A percentile compares a stretch with the other conserved stretches of the same genome.
phyloP scores from a whole-genome alignment of 345 rosid genomes.

The Psidium guajava region DNA sequence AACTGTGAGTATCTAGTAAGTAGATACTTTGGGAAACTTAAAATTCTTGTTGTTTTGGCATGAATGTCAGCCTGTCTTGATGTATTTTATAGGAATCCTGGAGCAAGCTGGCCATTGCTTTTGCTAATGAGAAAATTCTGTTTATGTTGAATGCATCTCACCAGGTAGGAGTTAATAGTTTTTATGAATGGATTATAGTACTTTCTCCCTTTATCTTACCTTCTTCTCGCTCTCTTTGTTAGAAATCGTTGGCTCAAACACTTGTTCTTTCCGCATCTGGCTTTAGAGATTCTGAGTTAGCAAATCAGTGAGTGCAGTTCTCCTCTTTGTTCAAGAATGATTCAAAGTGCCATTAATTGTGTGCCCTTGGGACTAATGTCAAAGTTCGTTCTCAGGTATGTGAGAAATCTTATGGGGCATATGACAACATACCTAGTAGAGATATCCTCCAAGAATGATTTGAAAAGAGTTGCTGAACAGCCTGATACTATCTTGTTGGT shows the following conservation, averaged over 20 bases:
- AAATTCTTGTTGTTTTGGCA: neutral
- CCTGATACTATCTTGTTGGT: constrained; percentile 83
- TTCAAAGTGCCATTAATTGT: neutral
- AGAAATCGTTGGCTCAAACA: constrained; percentile 91
- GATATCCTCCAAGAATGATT: constrained; percentile 61
- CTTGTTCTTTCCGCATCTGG: constrained; percentile 94
- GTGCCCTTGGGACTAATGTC: constrained; percentile 2
- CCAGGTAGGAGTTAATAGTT: constrained; percentile 50
- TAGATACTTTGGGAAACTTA: neutral
- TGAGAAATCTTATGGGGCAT: constrained; percentile 69
- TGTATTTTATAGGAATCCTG: constrained; percentile 67
- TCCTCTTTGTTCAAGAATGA: constrained; percentile 1
- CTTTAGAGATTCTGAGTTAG: constrained; percentile 54
- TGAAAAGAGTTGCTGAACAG: constrained; percentile 65
- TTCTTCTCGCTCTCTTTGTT: constrained; percentile 13
- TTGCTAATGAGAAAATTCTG: constrained; percentile 64
- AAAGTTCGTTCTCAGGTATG: constrained; percentile 46
- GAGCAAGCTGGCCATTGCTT: constrained; percentile 81
- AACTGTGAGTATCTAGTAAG: neutral
- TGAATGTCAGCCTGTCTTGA: neutral
- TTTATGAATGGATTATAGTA: neutral
- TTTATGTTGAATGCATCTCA: constrained; percentile 64
- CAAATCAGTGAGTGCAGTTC: constrained; percentile 70
- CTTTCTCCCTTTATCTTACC: neutral
- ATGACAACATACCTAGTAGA: constrained; percentile 63